Conservation (phyloP, 768 basidiomycete genomes). For the Naematelia aurantialba region DNA sequence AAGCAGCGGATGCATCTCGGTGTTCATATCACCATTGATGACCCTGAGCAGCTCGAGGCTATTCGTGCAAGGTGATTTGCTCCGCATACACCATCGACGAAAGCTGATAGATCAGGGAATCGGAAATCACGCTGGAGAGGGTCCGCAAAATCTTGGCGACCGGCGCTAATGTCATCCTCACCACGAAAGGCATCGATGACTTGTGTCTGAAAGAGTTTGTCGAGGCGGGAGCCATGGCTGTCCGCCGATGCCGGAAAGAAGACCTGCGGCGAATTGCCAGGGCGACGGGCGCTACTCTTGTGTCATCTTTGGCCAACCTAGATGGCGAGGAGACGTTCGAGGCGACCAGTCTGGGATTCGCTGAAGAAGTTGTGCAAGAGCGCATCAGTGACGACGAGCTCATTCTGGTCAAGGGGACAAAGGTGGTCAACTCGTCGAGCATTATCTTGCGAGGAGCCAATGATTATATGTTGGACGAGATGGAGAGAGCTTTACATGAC, state of each 20-base stretch:
- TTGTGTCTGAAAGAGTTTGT: constrained; percentile 97
- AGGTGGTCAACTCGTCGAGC: constrained; percentile 87
- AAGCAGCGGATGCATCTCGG: constrained; percentile 97
- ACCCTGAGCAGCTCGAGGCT: constrained; percentile 92
- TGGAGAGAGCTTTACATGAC: constrained; percentile 95
- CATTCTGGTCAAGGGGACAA: constrained; percentile 95
- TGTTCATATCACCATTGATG: constrained; percentile 93
- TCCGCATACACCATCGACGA: neutral
- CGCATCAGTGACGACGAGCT: constrained; percentile 97
- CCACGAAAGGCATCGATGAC: constrained; percentile 98
- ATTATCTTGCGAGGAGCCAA: constrained; percentile 94
- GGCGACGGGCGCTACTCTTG: constrained; percentile 89
- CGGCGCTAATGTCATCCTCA: constrained; percentile 93
- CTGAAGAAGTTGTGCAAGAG: constrained; percentile 95
- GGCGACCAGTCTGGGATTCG: constrained; percentile 77
- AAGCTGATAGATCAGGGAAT: constrained; percentile 61
- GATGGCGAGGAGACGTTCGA: constrained; percentile 99
- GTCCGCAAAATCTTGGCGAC: constrained; percentile 92
- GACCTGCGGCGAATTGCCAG: constrained; percentile 94
- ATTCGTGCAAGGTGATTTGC: constrained; percentile 77
- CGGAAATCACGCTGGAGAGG: constrained; percentile 91
- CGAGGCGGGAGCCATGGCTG: constrained; percentile 98
- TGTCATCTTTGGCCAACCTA: constrained; percentile 88
- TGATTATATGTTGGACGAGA: constrained; percentile 99
- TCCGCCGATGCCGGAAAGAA: constrained; percentile 94